These are phyloP conservation scores for Didymella keratinophila DNA, from an alignment of 2,329 filamentous ascomycete species.

Conservation along the genomic window DNA sequence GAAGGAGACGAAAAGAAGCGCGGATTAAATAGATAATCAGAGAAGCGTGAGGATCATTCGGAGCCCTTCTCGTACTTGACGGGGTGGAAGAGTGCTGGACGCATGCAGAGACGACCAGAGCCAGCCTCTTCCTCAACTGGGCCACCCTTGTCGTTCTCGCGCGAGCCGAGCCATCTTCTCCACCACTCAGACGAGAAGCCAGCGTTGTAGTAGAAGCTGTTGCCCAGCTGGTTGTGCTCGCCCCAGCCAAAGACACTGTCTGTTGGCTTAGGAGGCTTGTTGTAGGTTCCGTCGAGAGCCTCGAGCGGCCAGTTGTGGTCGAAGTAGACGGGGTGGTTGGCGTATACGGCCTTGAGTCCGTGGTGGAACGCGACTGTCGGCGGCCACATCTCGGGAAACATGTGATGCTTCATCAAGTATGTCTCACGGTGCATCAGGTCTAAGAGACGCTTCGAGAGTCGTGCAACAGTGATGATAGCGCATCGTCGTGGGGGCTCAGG, in stretches of 20 bases:
- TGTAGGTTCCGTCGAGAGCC: constrained; percentile 58
- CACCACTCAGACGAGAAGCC: constrained; percentile 58
- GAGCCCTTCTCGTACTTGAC: constrained; percentile 58
- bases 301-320: constrained; percentile 72
- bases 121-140: constrained; percentile 53
- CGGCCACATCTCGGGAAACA: constrained; percentile 82
- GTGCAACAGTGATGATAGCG: constrained; percentile 80
- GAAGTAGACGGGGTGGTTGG: constrained; percentile 80
- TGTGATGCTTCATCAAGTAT: constrained; percentile 71
- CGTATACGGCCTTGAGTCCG: constrained; percentile 79
- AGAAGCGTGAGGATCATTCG: constrained; percentile 35
- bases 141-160: constrained; percentile 55
- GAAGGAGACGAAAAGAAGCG: constrained; percentile 28
- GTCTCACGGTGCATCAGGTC: constrained; percentile 82
- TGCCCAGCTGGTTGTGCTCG: constrained; percentile 60
- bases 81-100: constrained; percentile 56
- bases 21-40: constrained; percentile 37
- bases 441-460: constrained; percentile 74
- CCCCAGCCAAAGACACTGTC: constrained; percentile 61
- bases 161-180: constrained; percentile 59
- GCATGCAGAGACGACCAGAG: constrained; percentile 59
- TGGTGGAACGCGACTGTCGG: constrained; percentile 77
- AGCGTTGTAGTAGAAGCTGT: constrained; percentile 61
- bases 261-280: constrained; percentile 55
- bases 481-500: constrained; percentile 72